phyloP scores from a whole-genome alignment of 108 stramenopile species.

The Discostella pseudostelligera region DNA sequence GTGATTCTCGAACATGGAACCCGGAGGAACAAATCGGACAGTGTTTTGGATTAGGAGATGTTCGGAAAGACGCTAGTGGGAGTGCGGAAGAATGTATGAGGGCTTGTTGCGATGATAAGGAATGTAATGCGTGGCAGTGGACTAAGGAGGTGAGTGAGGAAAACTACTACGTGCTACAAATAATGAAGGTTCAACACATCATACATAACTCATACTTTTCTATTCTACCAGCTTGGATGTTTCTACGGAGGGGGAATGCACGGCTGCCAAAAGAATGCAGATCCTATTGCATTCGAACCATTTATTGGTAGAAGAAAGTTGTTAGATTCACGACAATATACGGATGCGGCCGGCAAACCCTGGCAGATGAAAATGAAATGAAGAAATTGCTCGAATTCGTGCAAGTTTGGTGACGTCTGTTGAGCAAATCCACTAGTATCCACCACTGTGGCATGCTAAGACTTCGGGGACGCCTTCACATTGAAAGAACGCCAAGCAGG shows the following conservation, averaged over 20 bases:
- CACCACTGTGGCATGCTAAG: too few relatives aligned
- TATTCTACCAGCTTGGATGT: conserved; percentile 34
- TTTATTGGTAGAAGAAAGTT: conserved; percentile 56
- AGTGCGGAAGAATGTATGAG: conserved; percentile 44
- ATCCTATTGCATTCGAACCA: conserved; percentile 55
- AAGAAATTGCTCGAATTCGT: neutral
- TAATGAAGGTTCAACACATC: too few relatives aligned
- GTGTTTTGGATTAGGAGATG: conserved; percentile 63
- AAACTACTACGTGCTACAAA: neutral
- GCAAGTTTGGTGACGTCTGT: too few relatives aligned
- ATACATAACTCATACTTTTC: conserved; percentile 3
- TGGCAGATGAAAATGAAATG: conserved; percentile 24
- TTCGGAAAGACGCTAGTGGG: conserved; percentile 24
- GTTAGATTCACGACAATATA: conserved; percentile 29
- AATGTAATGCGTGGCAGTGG: conserved; percentile 60
- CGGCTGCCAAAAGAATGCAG: conserved; percentile 35
- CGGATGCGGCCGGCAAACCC: conserved; percentile 33
- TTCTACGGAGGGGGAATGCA: conserved; percentile 51
- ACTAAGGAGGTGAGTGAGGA: conserved; percentile 23
- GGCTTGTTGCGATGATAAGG: conserved; percentile 53
- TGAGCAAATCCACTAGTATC: too few relatives aligned
- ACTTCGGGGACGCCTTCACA: too few relatives aligned
- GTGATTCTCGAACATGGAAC: conserved; percentile 49
- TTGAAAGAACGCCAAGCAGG: too few relatives aligned
- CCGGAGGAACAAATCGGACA: conserved; percentile 54